Conservation (phyloP, 2,329 filamentous ascomycete genomes). For the Colletotrichum lupini region DNA sequence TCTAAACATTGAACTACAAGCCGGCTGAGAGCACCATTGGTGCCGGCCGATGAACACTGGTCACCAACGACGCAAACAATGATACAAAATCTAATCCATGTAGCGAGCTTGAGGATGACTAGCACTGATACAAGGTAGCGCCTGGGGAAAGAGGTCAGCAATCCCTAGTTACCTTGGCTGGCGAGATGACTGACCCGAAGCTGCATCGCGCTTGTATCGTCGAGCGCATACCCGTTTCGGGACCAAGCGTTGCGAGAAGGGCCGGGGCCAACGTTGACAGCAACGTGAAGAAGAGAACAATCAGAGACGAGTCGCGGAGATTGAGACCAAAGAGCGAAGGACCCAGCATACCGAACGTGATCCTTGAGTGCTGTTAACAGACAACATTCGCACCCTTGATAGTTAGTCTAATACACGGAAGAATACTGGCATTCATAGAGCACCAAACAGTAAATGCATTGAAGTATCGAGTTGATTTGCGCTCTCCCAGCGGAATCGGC, state of each 20-base stretch:
- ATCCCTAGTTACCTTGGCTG: background rate
- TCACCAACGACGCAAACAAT: slow-evolving; percentile 71
- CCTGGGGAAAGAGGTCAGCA: slow-evolving; percentile 41
- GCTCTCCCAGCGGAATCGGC: slow-evolving; percentile 54
- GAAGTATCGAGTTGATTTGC: slow-evolving; percentile 52
- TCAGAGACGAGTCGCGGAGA: slow-evolving; percentile 65
- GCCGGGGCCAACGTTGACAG: slow-evolving; percentile 64
- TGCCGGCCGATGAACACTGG: slow-evolving; percentile 66
- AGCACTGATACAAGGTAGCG: slow-evolving; percentile 69
- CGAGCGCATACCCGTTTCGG: slow-evolving; percentile 72
- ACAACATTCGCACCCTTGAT: slow-evolving; percentile 18
- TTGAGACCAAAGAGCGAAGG: slow-evolving; percentile 65
- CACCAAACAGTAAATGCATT: slow-evolving; percentile 62
- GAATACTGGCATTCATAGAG: slow-evolving; percentile 60
- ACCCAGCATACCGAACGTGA: slow-evolving; percentile 73
- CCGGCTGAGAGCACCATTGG: slow-evolving; percentile 56
- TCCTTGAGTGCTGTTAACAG: slow-evolving; percentile 46
- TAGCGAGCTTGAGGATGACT: slow-evolving; percentile 71
- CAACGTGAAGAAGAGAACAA: slow-evolving; percentile 73
- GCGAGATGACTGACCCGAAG: slow-evolving; percentile 59
- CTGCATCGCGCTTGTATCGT: slow-evolving; percentile 74
- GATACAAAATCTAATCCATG: slow-evolving; percentile 71
- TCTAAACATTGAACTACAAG: too few relatives aligned
- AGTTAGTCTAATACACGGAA: slow-evolving; percentile 44
- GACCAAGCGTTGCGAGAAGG: slow-evolving; percentile 67